Percentiles rank a stretch among this genome's conserved stretches.
Evolutionary conservation across 148 eudicot genomes (phyloP).

Genomic region (Hydrangea macrophylla): DNA sequence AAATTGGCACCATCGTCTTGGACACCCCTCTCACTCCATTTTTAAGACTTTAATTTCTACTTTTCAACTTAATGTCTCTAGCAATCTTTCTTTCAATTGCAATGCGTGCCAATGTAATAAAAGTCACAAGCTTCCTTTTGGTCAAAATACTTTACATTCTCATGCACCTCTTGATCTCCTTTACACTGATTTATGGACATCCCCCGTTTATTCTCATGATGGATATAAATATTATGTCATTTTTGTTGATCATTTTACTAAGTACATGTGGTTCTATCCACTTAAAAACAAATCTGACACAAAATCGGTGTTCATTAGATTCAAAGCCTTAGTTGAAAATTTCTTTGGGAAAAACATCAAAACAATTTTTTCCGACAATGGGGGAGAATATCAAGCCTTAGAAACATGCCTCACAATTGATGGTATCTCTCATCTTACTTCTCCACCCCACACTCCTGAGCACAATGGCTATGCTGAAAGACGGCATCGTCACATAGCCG

Average conservation of each 20-base stretch:
- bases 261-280: constrained; percentile 9
- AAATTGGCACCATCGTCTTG: constrained; percentile 9
- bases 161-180: not conserved
- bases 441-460: not conserved
- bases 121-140: constrained; percentile 8
- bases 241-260: too few relatives aligned
- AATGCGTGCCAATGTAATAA: constrained; percentile 8
- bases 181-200: not conserved
- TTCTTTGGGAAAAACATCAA: not conserved
- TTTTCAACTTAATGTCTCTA: too few relatives aligned
- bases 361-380: not conserved
- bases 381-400: not conserved
- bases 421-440: not conserved
- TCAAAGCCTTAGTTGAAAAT: constrained; percentile 6
- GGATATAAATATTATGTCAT: not conserved
- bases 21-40: not conserved
- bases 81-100: not conserved
- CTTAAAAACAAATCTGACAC: constrained; percentile 7
- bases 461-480: not conserved
- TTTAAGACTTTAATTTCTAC: not conserved
- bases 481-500: not conserved
- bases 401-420: not conserved
- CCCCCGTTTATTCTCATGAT: not conserved
- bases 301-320: not conserved
- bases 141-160: not conserved